Evolutionary conservation across 169 alveolate species (phyloP).

Genomic region (Eimeria maxima): DNA sequence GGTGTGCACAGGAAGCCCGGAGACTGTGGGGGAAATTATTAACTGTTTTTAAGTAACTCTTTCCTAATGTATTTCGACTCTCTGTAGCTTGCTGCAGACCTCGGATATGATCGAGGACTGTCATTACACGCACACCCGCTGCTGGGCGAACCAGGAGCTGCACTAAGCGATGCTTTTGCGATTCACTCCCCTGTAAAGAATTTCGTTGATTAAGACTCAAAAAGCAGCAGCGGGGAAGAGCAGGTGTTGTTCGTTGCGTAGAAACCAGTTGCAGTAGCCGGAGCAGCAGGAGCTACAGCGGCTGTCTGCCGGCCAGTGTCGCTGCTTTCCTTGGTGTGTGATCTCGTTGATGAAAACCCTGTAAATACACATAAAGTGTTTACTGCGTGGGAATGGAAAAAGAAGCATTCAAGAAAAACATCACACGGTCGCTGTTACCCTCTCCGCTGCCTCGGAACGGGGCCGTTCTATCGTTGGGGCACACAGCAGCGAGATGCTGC

Average conservation of each 20-base stretch:
- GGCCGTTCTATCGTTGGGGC: slow-evolving; percentile 16
- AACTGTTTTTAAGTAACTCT: too few relatives aligned
- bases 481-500: not conserved
- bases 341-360: not conserved
- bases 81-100: too few relatives aligned
- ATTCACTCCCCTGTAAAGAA: too few relatives aligned
- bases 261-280: not conserved
- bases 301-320: not conserved
- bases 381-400: not conserved
- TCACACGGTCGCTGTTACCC: not conserved
- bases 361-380: not conserved
- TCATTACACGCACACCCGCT: too few relatives aligned
- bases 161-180: too few relatives aligned
- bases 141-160: too few relatives aligned
- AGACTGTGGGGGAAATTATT: too few relatives aligned
- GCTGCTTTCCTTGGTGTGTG: not conserved
- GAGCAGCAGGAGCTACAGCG: not conserved
- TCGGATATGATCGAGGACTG: too few relatives aligned
- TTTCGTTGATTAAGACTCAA: not conserved
- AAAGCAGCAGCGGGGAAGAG: not conserved
- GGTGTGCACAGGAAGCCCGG: too few relatives aligned
- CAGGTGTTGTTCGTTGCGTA: too few relatives aligned
- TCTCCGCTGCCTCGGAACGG: slow-evolving; percentile 48
- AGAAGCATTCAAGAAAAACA: not conserved
- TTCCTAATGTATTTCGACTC: too few relatives aligned